Conservation (phyloP, 139 green algal species). For the Picochlorum sp. region DNA sequence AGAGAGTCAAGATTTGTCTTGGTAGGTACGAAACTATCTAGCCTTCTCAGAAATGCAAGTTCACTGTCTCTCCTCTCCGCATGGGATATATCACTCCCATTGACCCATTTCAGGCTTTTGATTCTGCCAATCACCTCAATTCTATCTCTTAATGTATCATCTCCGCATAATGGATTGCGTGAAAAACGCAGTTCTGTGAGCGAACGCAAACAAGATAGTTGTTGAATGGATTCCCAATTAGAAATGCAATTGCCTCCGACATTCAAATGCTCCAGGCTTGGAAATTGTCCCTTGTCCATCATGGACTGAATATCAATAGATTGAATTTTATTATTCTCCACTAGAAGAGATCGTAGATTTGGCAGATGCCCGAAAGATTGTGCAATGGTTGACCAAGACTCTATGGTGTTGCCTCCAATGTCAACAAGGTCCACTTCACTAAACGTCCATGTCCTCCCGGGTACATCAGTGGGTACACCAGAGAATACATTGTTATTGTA, state of each 20-base stretch:
- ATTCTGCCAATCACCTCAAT: conserved; percentile 58
- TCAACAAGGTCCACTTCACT: conserved; percentile 25
- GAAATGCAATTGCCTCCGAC: conserved; percentile 18
- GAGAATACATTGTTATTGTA: conserved; percentile 32
- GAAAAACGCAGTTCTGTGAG: conserved; percentile 57
- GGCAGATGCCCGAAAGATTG: conserved; percentile 41
- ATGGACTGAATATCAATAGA: conserved; percentile 4
- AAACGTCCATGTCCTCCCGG: not conserved
- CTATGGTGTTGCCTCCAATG: conserved; percentile 32
- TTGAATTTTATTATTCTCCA: conserved; percentile 49
- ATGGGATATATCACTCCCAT: conserved; percentile 54
- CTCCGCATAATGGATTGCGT: conserved; percentile 51
- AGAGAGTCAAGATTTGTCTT: too few species aligned
- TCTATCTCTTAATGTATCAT: conserved; percentile 38
- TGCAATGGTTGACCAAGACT: conserved; percentile 37
- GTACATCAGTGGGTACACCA: too few species aligned
- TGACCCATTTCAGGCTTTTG: conserved; percentile 46
- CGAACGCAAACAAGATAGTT: conserved; percentile 46
- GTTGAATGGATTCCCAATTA: conserved; percentile 47
- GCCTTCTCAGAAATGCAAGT: conserved; percentile 56
- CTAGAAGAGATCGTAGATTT: conserved; percentile 40
- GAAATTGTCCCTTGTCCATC: not conserved
- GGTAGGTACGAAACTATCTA: not conserved
- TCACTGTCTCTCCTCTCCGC: conserved; percentile 66
- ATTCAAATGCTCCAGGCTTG: not conserved